A percentile compares a stretch with the other conserved stretches of the same genome.
Conservation (phyloP, 495 filamentous ascomycete species). For the Penicillium argentinense region DNA sequence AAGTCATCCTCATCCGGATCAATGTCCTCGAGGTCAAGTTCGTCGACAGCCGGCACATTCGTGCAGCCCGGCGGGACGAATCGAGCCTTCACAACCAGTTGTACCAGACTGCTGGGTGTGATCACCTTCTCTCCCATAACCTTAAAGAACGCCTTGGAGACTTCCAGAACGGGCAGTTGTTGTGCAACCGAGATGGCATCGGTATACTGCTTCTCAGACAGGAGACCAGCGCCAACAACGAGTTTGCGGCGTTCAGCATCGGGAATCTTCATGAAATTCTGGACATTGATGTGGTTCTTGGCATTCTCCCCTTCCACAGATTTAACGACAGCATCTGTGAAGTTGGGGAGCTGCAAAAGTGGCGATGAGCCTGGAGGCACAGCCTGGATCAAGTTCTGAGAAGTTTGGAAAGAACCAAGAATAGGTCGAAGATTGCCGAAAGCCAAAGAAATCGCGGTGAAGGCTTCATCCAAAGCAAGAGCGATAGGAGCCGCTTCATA, state of each 20-base stretch:
- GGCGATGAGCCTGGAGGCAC: conserved; percentile 79
- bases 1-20: conserved; percentile 93
- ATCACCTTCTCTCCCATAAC: conserved; percentile 91
- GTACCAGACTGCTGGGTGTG: conserved; percentile 89
- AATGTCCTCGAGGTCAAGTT: conserved; percentile 80
- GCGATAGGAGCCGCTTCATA: conserved; percentile 84
- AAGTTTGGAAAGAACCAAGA: conserved; percentile 74
- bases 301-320: conserved; percentile 71
- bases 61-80: conserved; percentile 82
- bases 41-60: conserved; percentile 69
- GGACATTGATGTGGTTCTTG: conserved; percentile 73
- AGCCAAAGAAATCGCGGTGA: conserved; percentile 80
- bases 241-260: conserved; percentile 71
- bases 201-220: conserved; percentile 74
- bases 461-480: conserved; percentile 78
- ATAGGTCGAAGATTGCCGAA: conserved; percentile 82
- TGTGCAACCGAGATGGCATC: conserved; percentile 71
- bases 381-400: conserved; percentile 88
- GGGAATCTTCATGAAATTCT: conserved; percentile 82
- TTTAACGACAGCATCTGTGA: conserved; percentile 72
- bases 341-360: conserved; percentile 87
- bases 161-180: conserved; percentile 75
- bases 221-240: conserved; percentile 64
- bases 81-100: conserved; percentile 92
- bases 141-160: conserved; percentile 98